Conservation (phyloP, 805 yeast species). For the Kodamaea lidongshanica region DNA sequence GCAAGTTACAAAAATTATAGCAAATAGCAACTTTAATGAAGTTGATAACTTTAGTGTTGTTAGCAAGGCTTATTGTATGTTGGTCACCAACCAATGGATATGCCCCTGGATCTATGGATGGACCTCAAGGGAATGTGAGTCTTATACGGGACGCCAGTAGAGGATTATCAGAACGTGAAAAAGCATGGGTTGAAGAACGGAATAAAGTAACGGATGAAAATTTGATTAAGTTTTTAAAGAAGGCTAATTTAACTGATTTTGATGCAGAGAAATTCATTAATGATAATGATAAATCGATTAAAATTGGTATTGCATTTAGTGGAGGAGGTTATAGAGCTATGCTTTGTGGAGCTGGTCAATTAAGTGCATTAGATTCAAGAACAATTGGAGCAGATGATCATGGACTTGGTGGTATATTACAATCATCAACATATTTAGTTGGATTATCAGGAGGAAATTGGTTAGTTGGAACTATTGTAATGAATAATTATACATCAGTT, state of each 20-base stretch:
- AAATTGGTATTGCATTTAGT: constrained; percentile 53
- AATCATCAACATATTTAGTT: constrained; percentile 61
- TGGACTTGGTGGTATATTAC: constrained; percentile 49
- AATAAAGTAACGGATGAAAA: constrained; percentile 41
- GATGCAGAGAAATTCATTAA: constrained; percentile 38
- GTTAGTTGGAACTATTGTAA: constrained; percentile 59
- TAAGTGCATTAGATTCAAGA: constrained; percentile 34
- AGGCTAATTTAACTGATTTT: constrained; percentile 43
- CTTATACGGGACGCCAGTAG: constrained; percentile 45
- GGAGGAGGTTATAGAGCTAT: constrained; percentile 94
- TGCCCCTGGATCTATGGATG: constrained; percentile 54
- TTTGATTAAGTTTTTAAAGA: constrained; percentile 40
- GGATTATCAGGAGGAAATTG: constrained; percentile 63
- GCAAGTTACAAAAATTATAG: no score
- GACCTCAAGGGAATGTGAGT: constrained; percentile 36
- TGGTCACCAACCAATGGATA: constrained; percentile 40
- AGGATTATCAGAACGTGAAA: constrained; percentile 41
- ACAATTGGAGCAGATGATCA: constrained; percentile 19
- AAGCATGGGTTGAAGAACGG: constrained; percentile 47
- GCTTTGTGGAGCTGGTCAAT: constrained; percentile 47
- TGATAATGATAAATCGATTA: constrained; percentile 34
- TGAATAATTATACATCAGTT: constrained; percentile 53
- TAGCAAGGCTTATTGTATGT: constrained; percentile 3
- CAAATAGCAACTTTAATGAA: no score
- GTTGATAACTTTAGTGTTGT: constrained; percentile 1